Conservation (phyloP, 208 protist species). For the Herpetomonas tarakana region DNA sequence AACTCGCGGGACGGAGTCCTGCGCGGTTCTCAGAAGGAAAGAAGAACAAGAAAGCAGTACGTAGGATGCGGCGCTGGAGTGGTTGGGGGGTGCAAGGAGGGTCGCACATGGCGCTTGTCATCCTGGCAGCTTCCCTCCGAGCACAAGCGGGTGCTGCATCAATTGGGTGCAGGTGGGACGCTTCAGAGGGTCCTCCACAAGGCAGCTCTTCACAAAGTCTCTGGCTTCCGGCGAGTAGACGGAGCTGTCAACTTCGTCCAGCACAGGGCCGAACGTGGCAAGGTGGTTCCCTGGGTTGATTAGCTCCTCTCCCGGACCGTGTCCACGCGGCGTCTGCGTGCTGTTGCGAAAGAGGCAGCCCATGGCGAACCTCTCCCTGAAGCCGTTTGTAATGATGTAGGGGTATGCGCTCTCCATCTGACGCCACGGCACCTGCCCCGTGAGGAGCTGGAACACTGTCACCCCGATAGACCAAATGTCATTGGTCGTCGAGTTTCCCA, state of each 20-base stretch:
- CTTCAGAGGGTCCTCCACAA: slow-evolving; percentile 45
- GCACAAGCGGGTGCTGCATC: slow-evolving; percentile 59
- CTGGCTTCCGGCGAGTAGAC: slow-evolving; percentile 36
- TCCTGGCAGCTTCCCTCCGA: slow-evolving; percentile 2
- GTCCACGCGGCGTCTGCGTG: not conserved
- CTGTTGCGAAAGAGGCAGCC: slow-evolving; percentile 17
- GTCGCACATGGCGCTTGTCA: too few relatives aligned
- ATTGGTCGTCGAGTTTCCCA: slow-evolving; percentile 43
- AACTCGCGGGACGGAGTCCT: too few relatives aligned
- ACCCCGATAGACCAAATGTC: slow-evolving; percentile 86
- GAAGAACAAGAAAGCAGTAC: too few relatives aligned
- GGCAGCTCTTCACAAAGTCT: slow-evolving; percentile 55
- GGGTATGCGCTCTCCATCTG: slow-evolving; percentile 52
- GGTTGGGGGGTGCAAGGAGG: too few relatives aligned
- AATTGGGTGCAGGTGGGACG: slow-evolving; percentile 56
- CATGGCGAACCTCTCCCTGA: slow-evolving; percentile 37
- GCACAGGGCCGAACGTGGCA: slow-evolving; percentile 39
- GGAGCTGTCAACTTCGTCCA: slow-evolving; percentile 44
- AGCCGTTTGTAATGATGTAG: slow-evolving; percentile 62
- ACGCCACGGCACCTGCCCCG: slow-evolving; percentile 64
- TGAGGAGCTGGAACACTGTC: slow-evolving; percentile 65
- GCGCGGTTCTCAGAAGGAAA: too few relatives aligned
- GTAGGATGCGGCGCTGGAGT: too few relatives aligned
- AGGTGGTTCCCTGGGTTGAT: slow-evolving; percentile 10
- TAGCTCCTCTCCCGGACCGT: not conserved